A percentile compares a stretch with the other conserved stretches of the same genome.
phyloP scores from a whole-genome alignment of 2,329 filamentous ascomycete genomes.

The Trichophyton mentagrophytes region DNA sequence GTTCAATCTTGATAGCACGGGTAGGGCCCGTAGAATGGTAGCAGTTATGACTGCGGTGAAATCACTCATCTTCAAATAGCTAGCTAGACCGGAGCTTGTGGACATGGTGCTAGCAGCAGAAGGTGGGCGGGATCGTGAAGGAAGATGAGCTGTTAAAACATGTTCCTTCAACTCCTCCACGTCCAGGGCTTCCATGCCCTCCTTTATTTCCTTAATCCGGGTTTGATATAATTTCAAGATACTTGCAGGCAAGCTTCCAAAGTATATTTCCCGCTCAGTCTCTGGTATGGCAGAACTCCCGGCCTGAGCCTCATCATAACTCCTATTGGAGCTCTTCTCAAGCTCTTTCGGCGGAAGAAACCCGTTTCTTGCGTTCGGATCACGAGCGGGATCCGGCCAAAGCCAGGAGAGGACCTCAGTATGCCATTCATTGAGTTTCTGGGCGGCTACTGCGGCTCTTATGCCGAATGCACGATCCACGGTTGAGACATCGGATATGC shows the following conservation, averaged over 20 bases:
- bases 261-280: constrained; percentile 37
- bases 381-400: constrained; percentile 37
- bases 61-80: constrained; percentile 68
- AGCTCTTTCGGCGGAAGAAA: constrained; percentile 24
- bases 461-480: constrained; percentile 47
- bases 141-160: constrained; percentile 67
- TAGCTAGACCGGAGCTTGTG: constrained; percentile 21
- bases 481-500: constrained; percentile 43
- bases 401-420: constrained; percentile 46
- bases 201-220: constrained; percentile 59
- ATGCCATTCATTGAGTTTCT: constrained; percentile 47
- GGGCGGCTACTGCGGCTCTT: constrained; percentile 46
- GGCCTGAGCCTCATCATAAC: background rate
- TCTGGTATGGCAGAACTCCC: constrained; percentile 7
- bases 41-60: constrained; percentile 82
- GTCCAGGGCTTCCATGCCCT: constrained; percentile 32
- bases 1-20: constrained; percentile 61
- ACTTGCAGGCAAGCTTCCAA: constrained; percentile 56
- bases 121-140: constrained; percentile 45
- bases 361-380: constrained; percentile 26
- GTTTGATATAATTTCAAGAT: constrained; percentile 57
- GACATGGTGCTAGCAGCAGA: constrained; percentile 34
- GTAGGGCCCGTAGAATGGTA: constrained; percentile 78
- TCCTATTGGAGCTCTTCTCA: background rate
- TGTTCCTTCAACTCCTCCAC: constrained; percentile 74